Conservation (phyloP, 306 rosid genomes). For the Lupinus albus region DNA sequence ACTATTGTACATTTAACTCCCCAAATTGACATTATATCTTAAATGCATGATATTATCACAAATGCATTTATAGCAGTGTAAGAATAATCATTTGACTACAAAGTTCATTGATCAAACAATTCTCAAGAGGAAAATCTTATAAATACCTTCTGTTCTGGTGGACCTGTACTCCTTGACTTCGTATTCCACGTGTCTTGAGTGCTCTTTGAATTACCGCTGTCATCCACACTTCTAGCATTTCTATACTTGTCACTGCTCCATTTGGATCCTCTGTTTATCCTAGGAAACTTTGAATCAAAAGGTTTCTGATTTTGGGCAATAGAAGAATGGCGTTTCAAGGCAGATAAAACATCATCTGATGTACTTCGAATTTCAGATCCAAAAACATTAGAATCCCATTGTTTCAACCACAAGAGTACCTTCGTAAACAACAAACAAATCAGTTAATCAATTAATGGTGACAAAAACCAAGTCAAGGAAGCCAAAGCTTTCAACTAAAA, state of each 20-base stretch:
- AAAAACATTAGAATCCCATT: slow-evolving; percentile 89
- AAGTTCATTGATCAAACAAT: slow-evolving; percentile 15
- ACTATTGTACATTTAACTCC: slow-evolving; percentile 26
- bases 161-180: slow-evolving; percentile 60
- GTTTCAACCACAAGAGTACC: slow-evolving; percentile 95
- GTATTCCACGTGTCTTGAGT: slow-evolving; percentile 56
- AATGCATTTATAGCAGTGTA: neutral
- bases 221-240: slow-evolving; percentile 48
- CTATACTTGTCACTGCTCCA: slow-evolving; percentile 55
- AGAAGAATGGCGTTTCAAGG: slow-evolving; percentile 85
- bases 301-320: slow-evolving; percentile 62
- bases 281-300: slow-evolving; percentile 52
- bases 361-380: slow-evolving; percentile 88
- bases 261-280: slow-evolving; percentile 55
- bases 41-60: slow-evolving; percentile 1
- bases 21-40: neutral
- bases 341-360: slow-evolving; percentile 79
- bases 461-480: slow-evolving; percentile 30
- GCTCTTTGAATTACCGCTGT: slow-evolving; percentile 44
- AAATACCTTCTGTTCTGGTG: slow-evolving; percentile 81
- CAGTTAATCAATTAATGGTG: slow-evolving; percentile 32
- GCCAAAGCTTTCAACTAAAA: slow-evolving; percentile 21
- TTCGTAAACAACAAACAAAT: slow-evolving; percentile 39
- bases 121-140: neutral
- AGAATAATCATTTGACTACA: slow-evolving; percentile 10